These are phyloP conservation scores for Fallopia convolvulus DNA, from an alignment of 148 eudicot genomes.

Conservation along the genomic window DNA sequence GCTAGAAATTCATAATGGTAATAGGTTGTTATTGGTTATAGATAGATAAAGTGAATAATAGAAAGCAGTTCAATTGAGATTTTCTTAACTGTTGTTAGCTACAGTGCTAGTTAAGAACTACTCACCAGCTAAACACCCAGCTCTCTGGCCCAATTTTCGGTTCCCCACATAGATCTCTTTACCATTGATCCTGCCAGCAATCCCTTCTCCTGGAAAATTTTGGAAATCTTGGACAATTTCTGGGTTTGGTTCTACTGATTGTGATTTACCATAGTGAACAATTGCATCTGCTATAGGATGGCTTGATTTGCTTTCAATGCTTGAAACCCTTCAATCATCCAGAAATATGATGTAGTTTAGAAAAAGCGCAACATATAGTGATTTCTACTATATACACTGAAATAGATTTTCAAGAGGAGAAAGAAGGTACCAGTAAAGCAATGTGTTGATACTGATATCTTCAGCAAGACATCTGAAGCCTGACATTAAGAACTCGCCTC, in stretches of 20 bases:
- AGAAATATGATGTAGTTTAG: neutral
- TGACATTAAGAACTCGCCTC: conserved; percentile 64
- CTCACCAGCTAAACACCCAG: conserved; percentile 55
- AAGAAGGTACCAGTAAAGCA: conserved; percentile 58
- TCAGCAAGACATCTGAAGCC: conserved; percentile 36
- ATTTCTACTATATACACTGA: neutral
- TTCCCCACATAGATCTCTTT: conserved; percentile 65
- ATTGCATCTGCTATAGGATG: conserved; percentile 89
- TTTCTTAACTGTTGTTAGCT: neutral
- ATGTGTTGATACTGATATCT: conserved; percentile 31
- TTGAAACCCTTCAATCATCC: conserved; percentile 61
- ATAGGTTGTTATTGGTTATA: neutral
- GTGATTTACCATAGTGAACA: conserved; percentile 49
- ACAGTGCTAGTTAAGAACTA: neutral
- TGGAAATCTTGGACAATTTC: conserved; percentile 65
- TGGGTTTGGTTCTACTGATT: conserved; percentile 44
- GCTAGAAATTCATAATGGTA: conserved; percentile 24
- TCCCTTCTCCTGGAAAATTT: conserved; percentile 94
- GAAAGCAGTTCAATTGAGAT: neutral
- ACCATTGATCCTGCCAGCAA: conserved; percentile 64
- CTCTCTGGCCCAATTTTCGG: conserved; percentile 50
- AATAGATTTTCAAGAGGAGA: conserved; percentile 2
- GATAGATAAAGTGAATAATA: neutral
- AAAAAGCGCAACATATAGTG: neutral
- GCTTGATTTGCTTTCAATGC: conserved; percentile 89